phyloP scores from a whole-genome alignment of 208 protist species.

The Crithidia bombi region DNA sequence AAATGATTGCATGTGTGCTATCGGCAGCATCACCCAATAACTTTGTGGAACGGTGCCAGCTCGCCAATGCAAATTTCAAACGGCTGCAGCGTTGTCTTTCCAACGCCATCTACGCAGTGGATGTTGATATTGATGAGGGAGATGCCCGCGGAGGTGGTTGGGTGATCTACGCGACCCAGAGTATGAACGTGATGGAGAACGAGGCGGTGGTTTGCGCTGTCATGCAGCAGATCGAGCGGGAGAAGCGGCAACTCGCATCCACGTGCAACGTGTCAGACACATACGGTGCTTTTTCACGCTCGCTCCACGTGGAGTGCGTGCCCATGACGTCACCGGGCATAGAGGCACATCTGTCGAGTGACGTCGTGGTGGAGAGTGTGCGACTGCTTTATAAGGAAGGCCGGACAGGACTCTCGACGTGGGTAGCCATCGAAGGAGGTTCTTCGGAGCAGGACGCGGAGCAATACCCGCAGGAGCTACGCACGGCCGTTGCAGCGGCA shows the following conservation, averaged over 20 bases:
- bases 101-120: slow-evolving; percentile 25
- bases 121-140: background rate
- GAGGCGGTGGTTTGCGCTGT: slow-evolving; percentile 92
- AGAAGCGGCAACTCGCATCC: background rate
- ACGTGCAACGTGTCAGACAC: background rate
- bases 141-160: slow-evolving; percentile 44
- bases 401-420: slow-evolving; percentile 46
- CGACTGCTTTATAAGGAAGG: slow-evolving; percentile 23
- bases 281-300: background rate
- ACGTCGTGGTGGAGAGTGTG: slow-evolving; percentile 20
- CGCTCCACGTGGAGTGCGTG: slow-evolving; percentile 32
- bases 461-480: slow-evolving; percentile 32
- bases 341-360: slow-evolving; percentile 4
- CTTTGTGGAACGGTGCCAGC: slow-evolving; percentile 54
- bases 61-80: slow-evolving; percentile 45
- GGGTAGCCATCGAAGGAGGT: slow-evolving; percentile 62
- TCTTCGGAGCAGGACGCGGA: slow-evolving; percentile 42
- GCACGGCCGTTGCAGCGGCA: slow-evolving; percentile 38
- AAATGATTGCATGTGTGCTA: background rate
- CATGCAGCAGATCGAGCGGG: slow-evolving; percentile 38
- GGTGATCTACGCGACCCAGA: slow-evolving; percentile 94
- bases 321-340: slow-evolving; percentile 16
- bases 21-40: slow-evolving; percentile 35
- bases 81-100: slow-evolving; percentile 45
- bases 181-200: slow-evolving; percentile 94